Evolutionary conservation across 2,329 filamentous ascomycete species (phyloP).

Genomic region (Fusarium piperis): DNA sequence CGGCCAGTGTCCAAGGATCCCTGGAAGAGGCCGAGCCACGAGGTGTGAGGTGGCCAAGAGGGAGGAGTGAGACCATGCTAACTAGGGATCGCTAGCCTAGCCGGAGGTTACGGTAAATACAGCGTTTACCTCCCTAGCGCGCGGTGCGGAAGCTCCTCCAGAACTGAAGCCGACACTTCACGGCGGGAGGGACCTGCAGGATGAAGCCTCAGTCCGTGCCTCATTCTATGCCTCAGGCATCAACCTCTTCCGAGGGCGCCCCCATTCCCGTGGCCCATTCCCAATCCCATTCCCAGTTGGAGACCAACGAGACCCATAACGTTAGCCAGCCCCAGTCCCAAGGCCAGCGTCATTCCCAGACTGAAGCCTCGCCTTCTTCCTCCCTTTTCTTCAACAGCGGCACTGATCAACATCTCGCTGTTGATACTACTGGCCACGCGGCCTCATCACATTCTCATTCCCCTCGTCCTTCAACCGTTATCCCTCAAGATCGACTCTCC

Average conservation of each 20-base stretch:
- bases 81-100: background rate
- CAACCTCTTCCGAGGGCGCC: slow-evolving; percentile 14
- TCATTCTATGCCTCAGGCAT: slow-evolving; percentile 31
- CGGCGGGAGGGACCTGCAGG: background rate
- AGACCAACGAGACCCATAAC: slow-evolving; percentile 34
- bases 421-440: slow-evolving; percentile 1
- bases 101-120: background rate
- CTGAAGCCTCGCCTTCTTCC: slow-evolving; percentile 19
- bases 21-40: slow-evolving; percentile 24
- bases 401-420: background rate
- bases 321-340: slow-evolving; percentile 26
- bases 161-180: background rate
- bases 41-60: slow-evolving; percentile 23
- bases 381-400: slow-evolving; percentile 26
- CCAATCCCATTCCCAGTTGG: slow-evolving; percentile 36
- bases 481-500: background rate
- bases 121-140: background rate
- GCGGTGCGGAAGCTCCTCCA: background rate
- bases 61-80: slow-evolving; percentile 1
- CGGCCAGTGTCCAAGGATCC: slow-evolving; percentile 4
- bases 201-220: background rate
- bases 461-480: slow-evolving; percentile 13
- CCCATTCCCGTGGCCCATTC: slow-evolving; percentile 39
- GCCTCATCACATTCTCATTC: slow-evolving; percentile 9
- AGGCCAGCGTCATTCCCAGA: slow-evolving; percentile 34